phyloP scores from a whole-genome alignment of 208 protist species.

The Leptomonas pyrrhocoris region DNA sequence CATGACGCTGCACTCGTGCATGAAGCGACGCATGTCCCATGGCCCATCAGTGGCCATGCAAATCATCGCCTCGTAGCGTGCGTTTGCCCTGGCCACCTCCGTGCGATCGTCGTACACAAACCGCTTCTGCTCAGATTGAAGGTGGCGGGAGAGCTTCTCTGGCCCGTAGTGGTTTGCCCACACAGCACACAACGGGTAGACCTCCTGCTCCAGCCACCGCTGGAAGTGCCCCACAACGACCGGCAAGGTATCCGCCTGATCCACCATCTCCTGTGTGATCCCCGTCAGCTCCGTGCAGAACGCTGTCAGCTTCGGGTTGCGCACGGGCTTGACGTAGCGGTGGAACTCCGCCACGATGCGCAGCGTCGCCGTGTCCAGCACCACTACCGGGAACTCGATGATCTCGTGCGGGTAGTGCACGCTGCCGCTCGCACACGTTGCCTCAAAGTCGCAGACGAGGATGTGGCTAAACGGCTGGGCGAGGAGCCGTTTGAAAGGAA shows the following conservation, averaged over 20 bases:
- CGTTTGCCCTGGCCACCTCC: slow-evolving; percentile 17
- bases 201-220: slow-evolving; percentile 58
- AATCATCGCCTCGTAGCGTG: slow-evolving; percentile 63
- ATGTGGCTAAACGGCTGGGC: slow-evolving; percentile 90
- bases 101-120: slow-evolving; percentile 62
- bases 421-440: slow-evolving; percentile 80
- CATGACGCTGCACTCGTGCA: slow-evolving; percentile 85
- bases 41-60: slow-evolving; percentile 89
- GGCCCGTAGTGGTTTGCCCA: slow-evolving; percentile 41
- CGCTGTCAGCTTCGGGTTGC: slow-evolving; percentile 72
- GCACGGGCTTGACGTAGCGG: slow-evolving; percentile 87
- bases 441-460: slow-evolving; percentile 93
- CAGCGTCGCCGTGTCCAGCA: slow-evolving; percentile 75
- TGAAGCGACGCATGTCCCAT: slow-evolving; percentile 93
- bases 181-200: slow-evolving; percentile 73
- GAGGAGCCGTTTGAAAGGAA: slow-evolving; percentile 43
- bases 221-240: slow-evolving; percentile 67
- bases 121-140: slow-evolving; percentile 52
- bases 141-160: slow-evolving; percentile 42
- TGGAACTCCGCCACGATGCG: slow-evolving; percentile 86
- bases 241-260: slow-evolving; percentile 67
- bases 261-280: slow-evolving; percentile 93
- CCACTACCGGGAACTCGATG: slow-evolving; percentile 96
- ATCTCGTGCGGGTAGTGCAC: slow-evolving; percentile 92
- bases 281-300: slow-evolving; percentile 96